Evolutionary conservation across 2,329 filamentous ascomycete species (phyloP).

Genomic region (Dactylella cylindrospora): DNA sequence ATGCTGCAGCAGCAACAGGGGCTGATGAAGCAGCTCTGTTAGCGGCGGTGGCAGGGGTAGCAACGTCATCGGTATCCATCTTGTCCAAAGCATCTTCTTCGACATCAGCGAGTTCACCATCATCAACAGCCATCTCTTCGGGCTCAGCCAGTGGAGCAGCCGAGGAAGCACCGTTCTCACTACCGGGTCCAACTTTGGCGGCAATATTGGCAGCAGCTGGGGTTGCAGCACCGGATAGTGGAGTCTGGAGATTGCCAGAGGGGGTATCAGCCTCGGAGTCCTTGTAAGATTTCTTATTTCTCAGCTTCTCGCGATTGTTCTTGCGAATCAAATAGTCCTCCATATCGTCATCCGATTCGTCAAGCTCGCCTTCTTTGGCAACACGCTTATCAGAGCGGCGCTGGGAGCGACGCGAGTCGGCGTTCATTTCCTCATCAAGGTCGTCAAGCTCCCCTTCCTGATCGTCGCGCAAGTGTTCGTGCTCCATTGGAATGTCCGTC

Average conservation of each 20-base stretch:
- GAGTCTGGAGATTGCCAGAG: conserved; percentile 42
- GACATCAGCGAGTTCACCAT: conserved; percentile 38
- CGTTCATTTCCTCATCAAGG: conserved; percentile 62
- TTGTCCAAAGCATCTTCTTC: conserved; percentile 44
- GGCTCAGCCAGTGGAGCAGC: conserved; percentile 15
- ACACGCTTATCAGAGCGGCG: conserved; percentile 64
- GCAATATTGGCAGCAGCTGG: conserved; percentile 4
- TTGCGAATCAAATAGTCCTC: conserved; percentile 42
- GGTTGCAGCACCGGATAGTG: conserved; percentile 24
- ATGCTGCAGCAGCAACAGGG: background rate
- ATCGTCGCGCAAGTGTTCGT: conserved; percentile 60
- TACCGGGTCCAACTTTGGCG: conserved; percentile 19
- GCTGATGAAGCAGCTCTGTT: conserved; percentile 5
- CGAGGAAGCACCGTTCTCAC: conserved; percentile 16
- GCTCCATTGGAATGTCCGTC: conserved; percentile 63
- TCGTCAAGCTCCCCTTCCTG: conserved; percentile 67
- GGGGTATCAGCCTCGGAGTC: conserved; percentile 44
- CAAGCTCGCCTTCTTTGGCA: conserved; percentile 62
- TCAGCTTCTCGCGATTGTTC: conserved; percentile 37
- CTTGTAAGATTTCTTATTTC: conserved; percentile 44
- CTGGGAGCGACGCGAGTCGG: conserved; percentile 63
- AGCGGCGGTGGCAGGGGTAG: conserved; percentile 24
- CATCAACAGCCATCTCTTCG: conserved; percentile 39
- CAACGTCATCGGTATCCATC: conserved; percentile 41
- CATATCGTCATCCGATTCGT: conserved; percentile 64